Percentiles rank a stretch among this genome's conserved stretches.
Conservation (phyloP, 1,284 basidiomycete genomes). For the Sporisorium reilianum region DNA sequence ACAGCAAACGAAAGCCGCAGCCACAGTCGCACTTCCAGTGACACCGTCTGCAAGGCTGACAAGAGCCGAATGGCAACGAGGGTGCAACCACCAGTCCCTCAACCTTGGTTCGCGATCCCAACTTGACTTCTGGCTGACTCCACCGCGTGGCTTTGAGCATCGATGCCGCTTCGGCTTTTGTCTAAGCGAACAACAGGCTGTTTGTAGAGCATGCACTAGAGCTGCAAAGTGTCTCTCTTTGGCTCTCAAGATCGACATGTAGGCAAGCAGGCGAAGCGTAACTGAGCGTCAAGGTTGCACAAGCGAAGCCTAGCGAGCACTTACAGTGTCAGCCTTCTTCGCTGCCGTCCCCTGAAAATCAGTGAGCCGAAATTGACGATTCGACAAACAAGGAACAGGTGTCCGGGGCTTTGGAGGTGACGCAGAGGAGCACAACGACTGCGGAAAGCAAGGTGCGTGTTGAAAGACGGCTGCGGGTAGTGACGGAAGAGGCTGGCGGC, state of each 20-base stretch:
- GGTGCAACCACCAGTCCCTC: slow-evolving; percentile 12
- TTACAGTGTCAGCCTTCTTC: not conserved
- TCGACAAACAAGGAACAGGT: not conserved
- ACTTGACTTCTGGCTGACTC: not conserved
- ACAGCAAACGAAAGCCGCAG: not conserved
- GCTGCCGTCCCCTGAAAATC: not conserved
- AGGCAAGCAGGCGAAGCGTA: not conserved
- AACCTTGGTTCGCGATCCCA: slow-evolving; percentile 6
- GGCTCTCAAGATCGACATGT: slow-evolving; percentile 10
- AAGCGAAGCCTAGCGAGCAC: slow-evolving; percentile 4
- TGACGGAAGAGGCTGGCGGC: not conserved
- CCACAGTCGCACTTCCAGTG: not conserved
- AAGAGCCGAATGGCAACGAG: slow-evolving; percentile 16
- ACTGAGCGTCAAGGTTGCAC: not conserved
- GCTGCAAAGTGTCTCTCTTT: no score
- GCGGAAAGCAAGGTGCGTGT: no score
- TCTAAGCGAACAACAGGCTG: slow-evolving; percentile 1
- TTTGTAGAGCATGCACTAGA: slow-evolving; percentile 2
- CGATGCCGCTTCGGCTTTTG: not conserved
- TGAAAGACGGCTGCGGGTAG: not conserved
- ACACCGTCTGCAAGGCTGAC: slow-evolving; percentile 12
- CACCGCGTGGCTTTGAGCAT: slow-evolving; percentile 1
- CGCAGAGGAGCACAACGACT: no score
- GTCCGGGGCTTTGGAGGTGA: no score
- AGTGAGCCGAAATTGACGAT: not conserved